Evolutionary conservation across 1,284 basidiomycete genomes (phyloP), one percentile per base, ranked within the genome.

Genomic region (Moesziomyces antarcticus): DNA sequence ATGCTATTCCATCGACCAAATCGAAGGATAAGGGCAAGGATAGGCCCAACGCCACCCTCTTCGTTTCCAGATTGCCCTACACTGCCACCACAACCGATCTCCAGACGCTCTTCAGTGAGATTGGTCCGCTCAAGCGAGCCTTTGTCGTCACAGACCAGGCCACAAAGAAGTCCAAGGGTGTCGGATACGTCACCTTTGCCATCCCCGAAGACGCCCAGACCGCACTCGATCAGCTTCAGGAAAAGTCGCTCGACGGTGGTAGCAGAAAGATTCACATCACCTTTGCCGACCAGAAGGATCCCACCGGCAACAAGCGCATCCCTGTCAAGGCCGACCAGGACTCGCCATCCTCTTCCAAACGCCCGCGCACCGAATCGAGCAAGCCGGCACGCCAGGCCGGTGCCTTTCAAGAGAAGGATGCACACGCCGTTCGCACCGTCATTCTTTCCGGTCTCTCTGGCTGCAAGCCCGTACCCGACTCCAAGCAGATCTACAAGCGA

Each of bases 181-280:
- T 98, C n/a, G 96, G 96, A 67, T 99, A 98, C 84, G 93, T 98
- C 65, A 91, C 93, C 0, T 99, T 95, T 85, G 90, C 94, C 1
- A 88, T 94, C 69, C 89, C 88, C 57, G 92, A 97, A 78, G 97
- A 99, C 86, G 97, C 95, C 13, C 61, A 68, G 40, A 68, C 70
- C 18, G 81, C 82, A 10, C 52, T 81, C 21, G 58, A 76, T 11
- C 74, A 79, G 58, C 73, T 84, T 5, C 80, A 83, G 46, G 81
- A 75, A 7, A 77, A 79, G 51, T 77, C 66, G n/a, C 68, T 82
- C 35, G 78, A 80, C 40, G 79, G 75, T 10, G 69, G 75, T 11
- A 77, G 72, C 53, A 51, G 79, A 13, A 77, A 78, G 49, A 80
- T 83, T 24, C 68, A 77, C 42, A 74, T 83, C 62, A 56, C 70